Base-by-base conservation (phyloP, 208 protist species). In the Porcisia deanei region DNA sequence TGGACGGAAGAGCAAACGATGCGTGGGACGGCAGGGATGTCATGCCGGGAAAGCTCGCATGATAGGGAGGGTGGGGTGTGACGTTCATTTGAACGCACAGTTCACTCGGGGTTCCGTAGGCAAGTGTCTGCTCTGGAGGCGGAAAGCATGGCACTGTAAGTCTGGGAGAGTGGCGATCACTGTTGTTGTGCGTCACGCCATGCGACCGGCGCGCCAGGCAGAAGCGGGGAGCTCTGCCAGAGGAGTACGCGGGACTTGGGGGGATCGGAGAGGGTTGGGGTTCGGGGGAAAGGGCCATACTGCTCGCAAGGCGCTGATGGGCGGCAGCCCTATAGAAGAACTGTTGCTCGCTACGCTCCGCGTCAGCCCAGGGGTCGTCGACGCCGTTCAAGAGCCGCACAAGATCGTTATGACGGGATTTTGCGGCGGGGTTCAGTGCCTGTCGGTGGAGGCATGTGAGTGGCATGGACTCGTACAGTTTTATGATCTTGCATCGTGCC, bases 391-490 rank as follows among this genome's bases (percentile, higher is more conserved):
- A 64, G 39, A 90, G 68, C 61, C 78, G 69, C 61, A 88, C 72
- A 34, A 89, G 30, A 25, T 82, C 73, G 55, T 61, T 85, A 34
- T 85, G 79, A 1, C 89, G 84, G 12, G 63, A 55, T 60, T 89
- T 86, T 10, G 88, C 88, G 1, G 82, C 85, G 30, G 61, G 77
- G 75, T 73, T 79, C 43, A 93, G 72, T 60, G 88, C 67, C 6
- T 90, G 90, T 34, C 92, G 88, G 64, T 85, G 66, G 16, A 96
- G 85, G 63, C 80, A 85, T 20, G 47, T 45, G 14, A 96, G 85
- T 47, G 92, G 92, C 41, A 90, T 86, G 4, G 80, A 81, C 18
- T 86, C 71, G 85, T 94, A 96, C 53, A 87, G 77, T 2, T 71
- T 58, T 18, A 94, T 76, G 52, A 96, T 82, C 45, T 76, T 75